These are phyloP conservation scores for Fusarium concolor DNA, from an alignment of 2,329 filamentous ascomycete genomes.

Conservation along the genomic window DNA sequence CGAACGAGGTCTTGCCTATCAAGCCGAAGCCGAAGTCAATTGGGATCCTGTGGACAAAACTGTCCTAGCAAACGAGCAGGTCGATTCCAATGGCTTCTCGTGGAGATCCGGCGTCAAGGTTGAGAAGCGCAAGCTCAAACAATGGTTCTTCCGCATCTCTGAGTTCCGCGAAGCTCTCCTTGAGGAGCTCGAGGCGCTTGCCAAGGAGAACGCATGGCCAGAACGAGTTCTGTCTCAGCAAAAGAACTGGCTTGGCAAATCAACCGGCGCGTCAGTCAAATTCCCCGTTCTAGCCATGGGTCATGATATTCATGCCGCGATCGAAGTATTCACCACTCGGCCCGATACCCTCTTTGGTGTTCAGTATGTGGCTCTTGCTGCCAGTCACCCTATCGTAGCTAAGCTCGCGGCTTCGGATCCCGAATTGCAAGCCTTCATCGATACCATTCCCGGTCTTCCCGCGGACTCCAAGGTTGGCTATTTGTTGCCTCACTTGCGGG, in stretches of 20 bases:
- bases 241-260: constrained; percentile 88
- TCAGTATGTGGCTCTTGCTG: constrained; percentile 83
- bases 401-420: constrained; percentile 69
- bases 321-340: constrained; percentile 85
- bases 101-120: constrained; percentile 91
- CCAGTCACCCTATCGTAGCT: constrained; percentile 76
- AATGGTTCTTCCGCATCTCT: constrained; percentile 92
- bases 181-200: constrained; percentile 74
- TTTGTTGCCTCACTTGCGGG: constrained; percentile 69
- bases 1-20: constrained; percentile 81
- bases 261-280: constrained; percentile 76
- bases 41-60: constrained; percentile 92
- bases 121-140: constrained; percentile 80
- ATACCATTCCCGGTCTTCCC: constrained; percentile 67
- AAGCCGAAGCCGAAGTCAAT: constrained; percentile 85
- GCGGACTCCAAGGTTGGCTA: constrained; percentile 75
- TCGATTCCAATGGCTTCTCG: constrained; percentile 85
- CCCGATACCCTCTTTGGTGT: constrained; percentile 89
- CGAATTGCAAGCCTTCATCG: constrained; percentile 75
- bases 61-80: constrained; percentile 91
- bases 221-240: constrained; percentile 87
- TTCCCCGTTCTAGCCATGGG: constrained; percentile 69
- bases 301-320: constrained; percentile 56
- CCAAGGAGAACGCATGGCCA: constrained; percentile 77
- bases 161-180: constrained; percentile 79